Base-by-base conservation (phyloP, 371 early-diverging fungal species). In the Apophysomyces elegans region DNA sequence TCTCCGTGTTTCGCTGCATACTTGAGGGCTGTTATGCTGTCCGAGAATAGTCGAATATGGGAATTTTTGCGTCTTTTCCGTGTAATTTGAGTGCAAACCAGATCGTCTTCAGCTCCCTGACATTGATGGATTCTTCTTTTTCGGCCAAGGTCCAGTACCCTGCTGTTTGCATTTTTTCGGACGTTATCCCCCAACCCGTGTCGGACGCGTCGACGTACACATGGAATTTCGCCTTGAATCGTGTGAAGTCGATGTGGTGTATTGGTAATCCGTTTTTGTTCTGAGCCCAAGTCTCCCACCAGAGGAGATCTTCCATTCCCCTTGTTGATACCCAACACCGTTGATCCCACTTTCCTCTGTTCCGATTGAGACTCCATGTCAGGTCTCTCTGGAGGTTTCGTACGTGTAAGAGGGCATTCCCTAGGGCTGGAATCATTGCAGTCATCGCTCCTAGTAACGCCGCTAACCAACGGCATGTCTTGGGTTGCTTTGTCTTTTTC, bases 11-110 rank as follows among this genome's bases (percentile, higher is more conserved):
- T 69, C 14, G 21, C 57, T 1, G 37, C 63, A 37, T 69, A 73
- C 39, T 67, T 69, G 32, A 67, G 39, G 0, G 65, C 69, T 37
- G 69, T 73, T 37, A 57, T 67, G 58, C 65, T 69, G 70, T 73
- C 68, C 5, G 64, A 32, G n/a, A 45, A 47, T 2, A 72, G 58
- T n/a, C 47, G 38, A 2, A 74, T 54, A 8, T 58, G 54, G 8
- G 8, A 62, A 14, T 60, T 62, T 13, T n/a, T 50, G 54, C 64
- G 47, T 14, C 64, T 64, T 37, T 44, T 12, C 45, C 60, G 56
- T 74, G 62, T 16, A 58, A 7, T 18, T 45, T 56, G 18, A 71
- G 12, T 13, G 68, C 69, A 61, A 61, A 68, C 8, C 50, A 57
- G 0, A 74, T 61, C 37, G 65, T 64, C 50, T 38, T 64, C 54